phyloP scores from a whole-genome alignment of 352 stramenopile genomes.

The Phytophthora sp. region DNA sequence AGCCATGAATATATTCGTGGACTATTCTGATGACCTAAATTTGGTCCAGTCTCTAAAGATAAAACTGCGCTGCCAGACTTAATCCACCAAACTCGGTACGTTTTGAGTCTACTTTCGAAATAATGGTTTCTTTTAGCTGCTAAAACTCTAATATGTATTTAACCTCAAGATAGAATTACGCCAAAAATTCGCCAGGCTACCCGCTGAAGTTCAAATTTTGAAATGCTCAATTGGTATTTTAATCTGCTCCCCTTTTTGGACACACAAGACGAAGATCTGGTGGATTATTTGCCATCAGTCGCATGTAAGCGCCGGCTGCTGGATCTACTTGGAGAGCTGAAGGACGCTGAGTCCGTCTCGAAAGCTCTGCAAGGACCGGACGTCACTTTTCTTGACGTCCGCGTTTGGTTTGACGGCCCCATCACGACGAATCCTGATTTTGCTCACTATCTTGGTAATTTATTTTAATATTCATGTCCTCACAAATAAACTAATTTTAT shows the following conservation, averaged over 20 bases:
- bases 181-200: conserved; percentile 1
- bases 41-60: conserved; percentile 3
- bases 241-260: conserved; percentile 5
- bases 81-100: conserved; percentile 9
- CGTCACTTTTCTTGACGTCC: conserved; percentile 3
- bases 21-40: neutral
- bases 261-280: neutral
- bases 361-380: conserved; percentile 1
- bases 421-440: too few relatives aligned
- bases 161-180: too few relatives aligned
- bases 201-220: neutral
- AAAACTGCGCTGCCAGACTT: conserved; percentile 3
- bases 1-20: neutral
- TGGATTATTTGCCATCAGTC: neutral
- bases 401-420: conserved; percentile 17
- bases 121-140: neutral
- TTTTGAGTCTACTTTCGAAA: neutral
- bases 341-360: conserved; percentile 7
- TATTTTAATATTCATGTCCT: too few relatives aligned
- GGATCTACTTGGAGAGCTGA: conserved; percentile 5
- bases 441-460: too few relatives aligned
- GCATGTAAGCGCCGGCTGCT: neutral
- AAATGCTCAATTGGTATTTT: conserved; percentile 7
- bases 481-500: too few relatives aligned
- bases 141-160: neutral